Conservation (phyloP, 345 rosid species). For the Bruguiera parviflora region DNA sequence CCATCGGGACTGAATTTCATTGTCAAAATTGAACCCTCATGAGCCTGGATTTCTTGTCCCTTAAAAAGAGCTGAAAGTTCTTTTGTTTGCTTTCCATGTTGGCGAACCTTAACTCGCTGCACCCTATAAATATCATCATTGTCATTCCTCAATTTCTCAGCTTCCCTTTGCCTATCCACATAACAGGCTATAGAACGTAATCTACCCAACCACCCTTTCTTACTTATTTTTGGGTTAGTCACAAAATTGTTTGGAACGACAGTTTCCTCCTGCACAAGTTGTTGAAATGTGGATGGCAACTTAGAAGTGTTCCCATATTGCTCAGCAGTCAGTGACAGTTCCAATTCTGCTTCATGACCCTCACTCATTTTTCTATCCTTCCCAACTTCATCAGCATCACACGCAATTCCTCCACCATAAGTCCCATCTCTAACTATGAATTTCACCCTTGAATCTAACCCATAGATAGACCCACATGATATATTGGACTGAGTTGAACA, state of each 20-base stretch:
- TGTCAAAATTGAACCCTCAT: conserved; percentile 29
- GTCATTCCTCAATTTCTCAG: conserved; percentile 33
- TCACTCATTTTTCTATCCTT: conserved; percentile 18
- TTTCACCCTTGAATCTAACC: conserved; percentile 25
- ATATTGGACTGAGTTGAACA: conserved; percentile 42
- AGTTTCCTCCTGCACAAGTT: conserved; percentile 19
- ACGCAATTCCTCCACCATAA: conserved; percentile 25
- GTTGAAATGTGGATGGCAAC: conserved; percentile 24
- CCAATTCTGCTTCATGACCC: conserved; percentile 20
- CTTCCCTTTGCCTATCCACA: conserved; percentile 36
- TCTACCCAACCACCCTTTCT: conserved; percentile 59
- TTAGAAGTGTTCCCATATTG: conserved; percentile 17
- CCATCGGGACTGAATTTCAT: conserved; percentile 35
- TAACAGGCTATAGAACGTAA: conserved; percentile 57
- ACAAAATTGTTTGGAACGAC: conserved; percentile 26
- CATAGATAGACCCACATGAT: conserved; percentile 41
- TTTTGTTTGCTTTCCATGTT: conserved; percentile 15
- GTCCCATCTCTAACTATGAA: conserved; percentile 37
- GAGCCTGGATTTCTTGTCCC: conserved; percentile 28
- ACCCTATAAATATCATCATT: conserved; percentile 22
- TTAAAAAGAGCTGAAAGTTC: conserved; percentile 24
- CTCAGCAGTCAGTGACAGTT: conserved; percentile 18
- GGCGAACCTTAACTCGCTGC: conserved; percentile 46
- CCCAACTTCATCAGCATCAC: conserved; percentile 27
- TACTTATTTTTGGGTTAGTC: conserved; percentile 38